Evolutionary conservation across 768 basidiomycete genomes (phyloP).

Genomic region (Mycena alexandri): DNA sequence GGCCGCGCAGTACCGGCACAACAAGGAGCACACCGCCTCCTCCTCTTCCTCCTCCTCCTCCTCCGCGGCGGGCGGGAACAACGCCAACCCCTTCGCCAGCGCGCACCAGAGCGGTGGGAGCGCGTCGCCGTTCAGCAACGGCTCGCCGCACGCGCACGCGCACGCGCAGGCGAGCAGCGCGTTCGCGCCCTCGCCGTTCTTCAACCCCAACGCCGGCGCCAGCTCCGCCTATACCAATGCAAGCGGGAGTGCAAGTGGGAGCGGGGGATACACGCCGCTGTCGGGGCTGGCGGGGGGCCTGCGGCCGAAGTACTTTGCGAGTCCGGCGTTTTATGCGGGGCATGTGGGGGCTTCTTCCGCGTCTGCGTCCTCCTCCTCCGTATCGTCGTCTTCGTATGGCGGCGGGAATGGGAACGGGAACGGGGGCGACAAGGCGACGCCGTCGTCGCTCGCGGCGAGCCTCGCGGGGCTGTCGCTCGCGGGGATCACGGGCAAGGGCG

Average conservation of each 20-base stretch:
- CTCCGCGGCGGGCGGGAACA: constrained; percentile 28
- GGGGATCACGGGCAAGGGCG: constrained; percentile 66
- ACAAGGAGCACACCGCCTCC: constrained; percentile 43
- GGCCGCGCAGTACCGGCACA: constrained; percentile 75
- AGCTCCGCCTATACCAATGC: too few relatives aligned
- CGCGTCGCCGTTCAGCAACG: constrained; percentile 38
- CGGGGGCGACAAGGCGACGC: too few relatives aligned
- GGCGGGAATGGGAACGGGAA: too few relatives aligned
- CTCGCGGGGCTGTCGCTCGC: constrained; percentile 49
- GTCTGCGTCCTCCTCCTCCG: constrained; percentile 17
- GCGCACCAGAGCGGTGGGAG: constrained; percentile 37
- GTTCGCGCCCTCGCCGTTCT: constrained; percentile 22
- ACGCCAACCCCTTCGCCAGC: constrained; percentile 46
- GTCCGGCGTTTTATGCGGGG: constrained; percentile 22
- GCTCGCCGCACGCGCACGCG: constrained; percentile 10
- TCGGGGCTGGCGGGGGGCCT: constrained; percentile 57
- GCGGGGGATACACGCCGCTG: too few relatives aligned
- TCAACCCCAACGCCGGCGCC: background rate
- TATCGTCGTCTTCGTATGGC: too few relatives aligned
- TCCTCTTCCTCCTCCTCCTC: constrained; percentile 39
- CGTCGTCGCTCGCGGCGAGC: constrained; percentile 21
- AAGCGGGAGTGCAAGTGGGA: too few relatives aligned
- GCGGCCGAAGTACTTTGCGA: constrained; percentile 54
- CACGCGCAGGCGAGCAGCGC: constrained; percentile 4
- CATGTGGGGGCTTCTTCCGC: background rate